Conservation (phyloP, 768 basidiomycete species). For the Rhizopogon vulgaris region DNA sequence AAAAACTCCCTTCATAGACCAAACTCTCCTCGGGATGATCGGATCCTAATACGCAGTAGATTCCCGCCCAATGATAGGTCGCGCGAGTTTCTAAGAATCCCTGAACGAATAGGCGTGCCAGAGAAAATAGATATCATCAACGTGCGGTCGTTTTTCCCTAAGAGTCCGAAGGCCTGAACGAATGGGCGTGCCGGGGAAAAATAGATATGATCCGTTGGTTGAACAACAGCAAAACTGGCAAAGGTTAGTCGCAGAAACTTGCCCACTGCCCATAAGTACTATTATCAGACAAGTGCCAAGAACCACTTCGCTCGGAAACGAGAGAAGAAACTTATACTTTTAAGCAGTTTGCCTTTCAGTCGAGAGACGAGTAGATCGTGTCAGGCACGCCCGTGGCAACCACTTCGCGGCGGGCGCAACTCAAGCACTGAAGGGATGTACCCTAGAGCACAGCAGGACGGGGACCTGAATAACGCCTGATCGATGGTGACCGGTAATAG, state of each 20-base stretch:
- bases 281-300: neutral
- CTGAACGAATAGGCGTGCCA: too few species aligned
- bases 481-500: neutral
- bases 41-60: neutral
- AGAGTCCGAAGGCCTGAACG: neutral
- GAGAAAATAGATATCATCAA: too few species aligned
- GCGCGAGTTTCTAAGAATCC: too few species aligned
- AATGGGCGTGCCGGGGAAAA: neutral
- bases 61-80: too few species aligned
- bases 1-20: neutral
- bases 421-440: neutral
- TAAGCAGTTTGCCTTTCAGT: too few species aligned
- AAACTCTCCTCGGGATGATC: neutral
- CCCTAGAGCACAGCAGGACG: too few species aligned
- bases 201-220: neutral
- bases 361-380: too few species aligned
- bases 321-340: too few species aligned
- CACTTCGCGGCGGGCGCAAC: neutral
- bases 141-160: neutral
- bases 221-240: neutral
- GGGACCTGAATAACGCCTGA: neutral
- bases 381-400: neutral
- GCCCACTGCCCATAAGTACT: too few species aligned
- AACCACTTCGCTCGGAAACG: neutral
- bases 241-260: too few species aligned